Evolutionary conservation across 768 basidiomycete genomes (phyloP), one percentile per base, ranked within the genome.

Genomic region (Auricularia sp.): DNA sequence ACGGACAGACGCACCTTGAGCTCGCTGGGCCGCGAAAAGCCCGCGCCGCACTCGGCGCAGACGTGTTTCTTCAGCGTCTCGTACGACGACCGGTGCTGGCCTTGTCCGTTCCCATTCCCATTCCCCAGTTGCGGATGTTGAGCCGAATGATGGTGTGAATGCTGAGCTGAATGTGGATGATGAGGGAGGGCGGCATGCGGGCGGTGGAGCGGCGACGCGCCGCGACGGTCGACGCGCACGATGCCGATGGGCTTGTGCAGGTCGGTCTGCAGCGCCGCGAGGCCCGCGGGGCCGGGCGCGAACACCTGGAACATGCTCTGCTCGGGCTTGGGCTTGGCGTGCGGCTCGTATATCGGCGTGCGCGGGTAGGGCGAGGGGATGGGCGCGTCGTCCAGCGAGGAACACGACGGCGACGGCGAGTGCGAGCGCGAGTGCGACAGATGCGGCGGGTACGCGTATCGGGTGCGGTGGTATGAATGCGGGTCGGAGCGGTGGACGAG

Each of bases 41-140:
- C 56, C 56, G 56, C 56, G 18, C 23, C 21, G 18, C 56, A 59
- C 6, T 12, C 34, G 7, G 56, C 16, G 56, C 56, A 59, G 23
- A 59, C 23, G 56, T 59, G 56, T 59, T 59, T 59, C 56, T 59
- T 59, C 56, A 59, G 10, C 23, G 56, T 29, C 56, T 59, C 56
- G 23, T 29, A 29, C 10, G 54, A 29, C 14, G 14, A 21, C 54
- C 14, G 21, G 54, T 11, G 10, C 14, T 11, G 54, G 4, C 14
- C 23, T 0, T 29, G 54, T 0, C 14, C 8, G 4, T 11, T 56
- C 14, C 14, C 11, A 3, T 56, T 10, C 14, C 23, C 14, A 10
- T 10, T 21, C 1, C 23, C 14, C 54, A 21, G 29, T 11, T 56
- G 54, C 54, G 54, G 29, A 10, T 56, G 54, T 18, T 56, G 54